phyloP scores from a whole-genome alignment of 2,329 filamentous ascomycete genomes.

The Xylariaceae sp. region DNA sequence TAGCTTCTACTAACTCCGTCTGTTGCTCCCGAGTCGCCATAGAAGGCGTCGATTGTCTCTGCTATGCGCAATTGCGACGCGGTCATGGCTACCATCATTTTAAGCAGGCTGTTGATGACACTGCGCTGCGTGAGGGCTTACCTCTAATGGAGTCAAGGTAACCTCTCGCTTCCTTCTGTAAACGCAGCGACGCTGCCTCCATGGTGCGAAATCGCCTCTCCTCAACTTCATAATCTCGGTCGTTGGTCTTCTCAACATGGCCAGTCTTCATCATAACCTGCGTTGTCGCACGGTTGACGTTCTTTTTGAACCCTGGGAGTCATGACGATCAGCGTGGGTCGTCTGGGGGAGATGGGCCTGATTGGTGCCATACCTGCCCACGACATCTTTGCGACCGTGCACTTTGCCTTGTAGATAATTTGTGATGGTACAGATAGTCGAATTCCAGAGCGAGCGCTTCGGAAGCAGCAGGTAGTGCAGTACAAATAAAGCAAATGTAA shows the following conservation, averaged over 20 bases:
- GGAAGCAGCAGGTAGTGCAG: too few relatives aligned
- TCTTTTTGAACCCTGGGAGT: conserved; percentile 76
- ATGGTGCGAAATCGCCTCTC: conserved; percentile 95
- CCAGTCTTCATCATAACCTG: conserved; percentile 99
- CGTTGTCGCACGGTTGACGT: conserved; percentile 97
- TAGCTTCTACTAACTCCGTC: conserved; percentile 96
- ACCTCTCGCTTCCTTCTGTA: conserved; percentile 97
- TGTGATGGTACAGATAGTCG: too few relatives aligned
- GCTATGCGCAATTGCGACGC: conserved; percentile 99
- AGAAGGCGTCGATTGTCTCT: conserved; percentile 98
- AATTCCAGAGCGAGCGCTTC: too few relatives aligned
- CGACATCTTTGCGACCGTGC: conserved; percentile 50
- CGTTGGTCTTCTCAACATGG: conserved; percentile 97
- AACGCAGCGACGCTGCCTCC: conserved; percentile 85
- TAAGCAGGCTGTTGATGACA: conserved; percentile 3
- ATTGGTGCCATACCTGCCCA: conserved; percentile 55
- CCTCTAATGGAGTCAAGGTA: conserved; percentile 94
- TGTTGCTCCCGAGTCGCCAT: conserved; percentile 89
- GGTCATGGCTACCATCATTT: conserved; percentile 71
- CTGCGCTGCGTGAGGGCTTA: conserved; percentile 32
- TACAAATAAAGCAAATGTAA: background rate
- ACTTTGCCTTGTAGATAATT: too few relatives aligned
- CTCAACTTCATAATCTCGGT: conserved; percentile 98
- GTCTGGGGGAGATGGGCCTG: background rate
- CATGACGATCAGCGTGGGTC: conserved; percentile 10